Evolutionary conservation across 768 basidiomycete genomes (phyloP).

Genomic region (Suillus tomentosus): DNA sequence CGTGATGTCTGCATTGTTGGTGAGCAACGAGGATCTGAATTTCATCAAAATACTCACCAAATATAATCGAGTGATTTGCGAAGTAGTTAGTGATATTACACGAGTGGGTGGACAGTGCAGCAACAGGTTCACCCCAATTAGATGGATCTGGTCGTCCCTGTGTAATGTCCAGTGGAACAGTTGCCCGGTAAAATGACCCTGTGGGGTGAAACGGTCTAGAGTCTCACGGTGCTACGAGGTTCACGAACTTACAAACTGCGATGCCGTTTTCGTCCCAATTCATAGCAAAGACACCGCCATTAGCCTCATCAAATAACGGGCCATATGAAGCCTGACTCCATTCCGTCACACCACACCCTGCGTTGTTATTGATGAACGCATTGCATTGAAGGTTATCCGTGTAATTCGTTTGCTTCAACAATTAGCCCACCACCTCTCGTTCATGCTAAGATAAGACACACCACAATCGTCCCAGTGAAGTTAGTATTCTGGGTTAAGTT

Average conservation of each 20-base stretch:
- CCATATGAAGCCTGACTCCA: conserved; percentile 86
- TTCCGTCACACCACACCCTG: conserved; percentile 79
- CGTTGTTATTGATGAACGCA: conserved; percentile 52
- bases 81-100: conserved; percentile 67
- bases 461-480: conserved; percentile 66
- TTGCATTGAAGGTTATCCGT: conserved; percentile 57
- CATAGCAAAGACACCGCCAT: conserved; percentile 88
- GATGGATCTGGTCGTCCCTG: conserved; percentile 64
- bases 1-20: conserved; percentile 61
- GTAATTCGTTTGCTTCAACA: conserved; percentile 46
- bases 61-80: conserved; percentile 70
- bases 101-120: conserved; percentile 49
- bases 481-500: conserved; percentile 51
- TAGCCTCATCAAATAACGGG: conserved; percentile 73
- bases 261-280: conserved; percentile 83
- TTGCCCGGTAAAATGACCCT: conserved; percentile 86
- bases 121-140: conserved; percentile 70
- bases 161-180: conserved; percentile 68
- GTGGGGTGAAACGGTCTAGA: conserved; percentile 13
- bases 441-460: conserved; percentile 35
- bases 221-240: not conserved
- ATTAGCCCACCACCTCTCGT: conserved; percentile 7
- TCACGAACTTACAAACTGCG: conserved; percentile 62
- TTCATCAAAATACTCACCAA: conserved; percentile 50
- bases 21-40: conserved; percentile 20